These are phyloP conservation scores for Saccharomycodes ludwigii DNA, from an alignment of 805 yeast species.

Conservation along the genomic window DNA sequence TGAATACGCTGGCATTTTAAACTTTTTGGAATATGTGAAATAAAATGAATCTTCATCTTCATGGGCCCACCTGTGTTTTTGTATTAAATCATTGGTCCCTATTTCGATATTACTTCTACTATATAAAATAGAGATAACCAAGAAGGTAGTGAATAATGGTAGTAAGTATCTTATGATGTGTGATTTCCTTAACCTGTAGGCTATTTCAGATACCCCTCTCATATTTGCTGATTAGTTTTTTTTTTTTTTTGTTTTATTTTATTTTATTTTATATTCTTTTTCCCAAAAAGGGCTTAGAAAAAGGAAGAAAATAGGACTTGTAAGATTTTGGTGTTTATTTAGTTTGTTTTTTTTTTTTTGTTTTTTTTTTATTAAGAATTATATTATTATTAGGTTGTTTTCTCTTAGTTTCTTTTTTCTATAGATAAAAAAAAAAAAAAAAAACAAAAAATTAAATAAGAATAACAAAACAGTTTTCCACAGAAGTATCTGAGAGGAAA, in stretches of 20 bases:
- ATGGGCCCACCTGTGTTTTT: conserved; percentile 24
- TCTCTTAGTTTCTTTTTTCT: no score
- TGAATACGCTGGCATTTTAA: conserved; percentile 32
- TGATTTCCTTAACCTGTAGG: conserved; percentile 1
- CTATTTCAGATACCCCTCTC: background rate
- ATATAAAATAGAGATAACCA: conserved; percentile 3
- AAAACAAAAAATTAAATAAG: no score
- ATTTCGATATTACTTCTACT: conserved; percentile 6
- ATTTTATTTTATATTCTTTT: background rate
- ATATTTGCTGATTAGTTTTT: background rate
- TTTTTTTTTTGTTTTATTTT: no score
- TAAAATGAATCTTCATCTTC: conserved; percentile 24
- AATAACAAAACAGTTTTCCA: no score
- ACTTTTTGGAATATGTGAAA: conserved; percentile 22
- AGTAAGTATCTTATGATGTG: conserved; percentile 2
- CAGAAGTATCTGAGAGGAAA: no score
- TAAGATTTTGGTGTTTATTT: no score
- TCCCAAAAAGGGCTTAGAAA: background rate
- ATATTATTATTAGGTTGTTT: no score
- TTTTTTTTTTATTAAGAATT: no score
- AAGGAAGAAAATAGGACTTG: no score
- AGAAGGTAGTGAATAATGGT: conserved; percentile 4
- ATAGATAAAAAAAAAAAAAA: no score
- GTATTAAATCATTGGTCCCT: conserved; percentile 17
- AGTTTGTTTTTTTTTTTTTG: no score